Evolutionary conservation across 2,329 filamentous ascomycete species (phyloP), one percentile per base, ranked within the genome.

Genomic region (Byssoonygena ceratinophila): DNA sequence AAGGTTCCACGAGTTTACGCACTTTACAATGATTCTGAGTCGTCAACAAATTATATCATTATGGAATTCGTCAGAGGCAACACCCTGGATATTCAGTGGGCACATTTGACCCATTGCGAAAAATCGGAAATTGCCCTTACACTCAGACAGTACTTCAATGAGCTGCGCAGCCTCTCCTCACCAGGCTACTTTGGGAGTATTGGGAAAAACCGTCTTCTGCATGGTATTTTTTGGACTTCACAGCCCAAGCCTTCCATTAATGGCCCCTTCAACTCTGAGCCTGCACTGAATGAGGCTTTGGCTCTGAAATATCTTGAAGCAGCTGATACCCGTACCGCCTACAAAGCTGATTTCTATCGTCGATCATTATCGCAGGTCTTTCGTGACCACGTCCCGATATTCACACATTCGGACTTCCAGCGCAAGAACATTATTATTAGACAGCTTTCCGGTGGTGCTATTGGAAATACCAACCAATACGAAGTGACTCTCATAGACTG

Each of bases 401-500:
- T 66, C 51, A 64, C 64, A 7, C 65, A 66, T 54, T 61, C 58
- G 9, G 64, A 67, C 53, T 57, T 65, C 20, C 62, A 65, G 54
- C 58, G 55, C 14, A 63, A 65, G 55, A 66, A 67, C 50, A 60
- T 67, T 47, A 60, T 66, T 1, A 54, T 65, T 25, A 56, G 51
- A 25, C 48, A 45, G 20, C 39, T 20, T 23, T 14, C 51, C 18
- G 51, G 51, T 20, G 40, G 44, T 23, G 40, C 43, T 1, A 29
- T 49, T 20, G 14, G 6, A 39, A 29, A 46, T 29, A 31, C 18
- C 41, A 47, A 25, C 39, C 47, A 51, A 18, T 57, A 52, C 32
- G 58, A 64, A 46, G 22, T 68, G n/a, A 59, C 62, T 20, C 53
- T 71, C 6, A 64, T 72, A 55, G 67, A 72, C 59, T 71, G 67